Evolutionary conservation across 2,329 filamentous ascomycete genomes (phyloP).

Genomic region (Stagonosporopsis tanaceti): DNA sequence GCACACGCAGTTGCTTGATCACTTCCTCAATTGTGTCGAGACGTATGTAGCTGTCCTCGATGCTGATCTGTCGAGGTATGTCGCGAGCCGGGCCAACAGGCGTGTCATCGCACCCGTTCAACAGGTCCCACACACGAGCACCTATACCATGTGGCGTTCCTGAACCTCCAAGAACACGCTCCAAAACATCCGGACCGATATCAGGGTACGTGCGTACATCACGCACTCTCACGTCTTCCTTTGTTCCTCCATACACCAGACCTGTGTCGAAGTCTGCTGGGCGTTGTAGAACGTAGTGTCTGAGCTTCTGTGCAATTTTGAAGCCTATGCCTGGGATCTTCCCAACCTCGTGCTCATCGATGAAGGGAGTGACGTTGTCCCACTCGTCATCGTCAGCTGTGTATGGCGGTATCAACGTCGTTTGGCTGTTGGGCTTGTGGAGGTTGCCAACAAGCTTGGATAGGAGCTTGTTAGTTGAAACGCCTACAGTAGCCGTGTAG

Average conservation of each 20-base stretch:
- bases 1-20: conserved; percentile 70
- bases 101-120: conserved; percentile 80
- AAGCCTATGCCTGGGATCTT: conserved; percentile 87
- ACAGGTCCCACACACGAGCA: conserved; percentile 74
- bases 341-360: conserved; percentile 78
- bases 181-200: conserved; percentile 71
- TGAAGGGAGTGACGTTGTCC: conserved; percentile 70
- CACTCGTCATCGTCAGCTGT: conserved; percentile 36
- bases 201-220: conserved; percentile 69
- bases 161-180: conserved; percentile 73
- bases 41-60: conserved; percentile 88
- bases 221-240: conserved; percentile 68
- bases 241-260: conserved; percentile 59
- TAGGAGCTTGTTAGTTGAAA: conserved; percentile 86
- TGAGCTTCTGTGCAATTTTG: conserved; percentile 75
- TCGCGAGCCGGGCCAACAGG: conserved; percentile 76
- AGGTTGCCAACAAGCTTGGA: conserved; percentile 84
- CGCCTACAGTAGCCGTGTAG: conserved; percentile 86
- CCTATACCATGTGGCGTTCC: conserved; percentile 77
- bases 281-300: conserved; percentile 65
- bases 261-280: conserved; percentile 54
- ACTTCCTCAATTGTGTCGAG: conserved; percentile 72
- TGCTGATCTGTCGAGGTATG: conserved; percentile 87
- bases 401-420: conserved; percentile 76
- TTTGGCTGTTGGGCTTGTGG: conserved; percentile 89